phyloP scores from a whole-genome alignment of 768 basidiomycete species.

The Imleria badia region DNA sequence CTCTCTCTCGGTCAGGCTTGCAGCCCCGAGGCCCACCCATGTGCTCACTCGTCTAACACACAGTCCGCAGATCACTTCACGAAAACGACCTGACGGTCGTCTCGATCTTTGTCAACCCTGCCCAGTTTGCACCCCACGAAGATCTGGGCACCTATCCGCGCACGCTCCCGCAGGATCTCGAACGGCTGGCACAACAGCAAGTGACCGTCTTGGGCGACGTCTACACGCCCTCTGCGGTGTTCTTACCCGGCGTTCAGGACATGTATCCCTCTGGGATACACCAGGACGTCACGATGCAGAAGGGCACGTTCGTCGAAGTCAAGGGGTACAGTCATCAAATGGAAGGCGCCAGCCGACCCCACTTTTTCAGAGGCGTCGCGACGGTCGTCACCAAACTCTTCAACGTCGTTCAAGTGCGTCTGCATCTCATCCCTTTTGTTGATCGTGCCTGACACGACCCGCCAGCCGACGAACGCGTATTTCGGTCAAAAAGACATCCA shows the following conservation, averaged over 20 bases:
- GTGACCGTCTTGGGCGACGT: constrained; percentile 28
- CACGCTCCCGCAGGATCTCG: constrained; percentile 75
- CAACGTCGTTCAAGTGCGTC: constrained; percentile 79
- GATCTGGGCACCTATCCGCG: constrained; percentile 91
- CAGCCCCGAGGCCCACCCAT: not conserved
- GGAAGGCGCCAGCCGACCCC: constrained; percentile 86
- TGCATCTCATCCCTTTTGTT: not conserved
- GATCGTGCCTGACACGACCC: not conserved
- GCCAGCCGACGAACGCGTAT: constrained; percentile 81
- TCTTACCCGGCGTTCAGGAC: constrained; percentile 73
- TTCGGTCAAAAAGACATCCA: constrained; percentile 99
- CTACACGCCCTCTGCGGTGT: constrained; percentile 65
- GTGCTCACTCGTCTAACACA: not conserved
- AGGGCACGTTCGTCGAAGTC: constrained; percentile 90
- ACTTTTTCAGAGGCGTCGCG: constrained; percentile 93
- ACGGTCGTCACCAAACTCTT: constrained; percentile 95
- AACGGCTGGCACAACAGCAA: constrained; percentile 47
- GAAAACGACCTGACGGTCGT: constrained; percentile 86
- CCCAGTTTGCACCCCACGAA: constrained; percentile 95
- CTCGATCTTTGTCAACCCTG: constrained; percentile 97
- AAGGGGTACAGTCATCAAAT: constrained; percentile 90
- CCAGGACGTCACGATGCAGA: constrained; percentile 71
- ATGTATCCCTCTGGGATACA: constrained; percentile 94
- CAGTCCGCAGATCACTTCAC: constrained; percentile 74
- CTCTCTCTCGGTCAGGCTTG: constrained; percentile 75